Percentiles rank a stretch among this genome's conserved stretches.
phyloP scores from a whole-genome alignment of 306 rosid genomes.

The Vigna radiata region DNA sequence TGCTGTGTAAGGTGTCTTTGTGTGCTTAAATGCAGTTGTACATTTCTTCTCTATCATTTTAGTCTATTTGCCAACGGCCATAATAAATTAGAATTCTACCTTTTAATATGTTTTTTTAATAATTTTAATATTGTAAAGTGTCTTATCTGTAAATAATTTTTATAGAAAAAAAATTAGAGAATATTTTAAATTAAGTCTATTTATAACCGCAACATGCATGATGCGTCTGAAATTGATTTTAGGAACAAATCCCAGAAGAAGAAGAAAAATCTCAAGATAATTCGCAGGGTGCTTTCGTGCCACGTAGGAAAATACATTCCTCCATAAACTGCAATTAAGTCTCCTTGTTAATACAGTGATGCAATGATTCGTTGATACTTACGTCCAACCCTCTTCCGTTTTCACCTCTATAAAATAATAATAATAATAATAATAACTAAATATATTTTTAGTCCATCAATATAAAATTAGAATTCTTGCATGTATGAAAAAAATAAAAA shows the following conservation, averaged over 20 bases:
- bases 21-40: not conserved
- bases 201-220: too few relatives aligned
- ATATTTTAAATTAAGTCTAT: too few relatives aligned
- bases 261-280: not conserved
- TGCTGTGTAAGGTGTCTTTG: not conserved
- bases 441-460: too few relatives aligned
- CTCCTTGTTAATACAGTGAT: not conserved
- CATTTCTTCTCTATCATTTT: not conserved
- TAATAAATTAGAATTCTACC: not conserved
- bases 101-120: not conserved
- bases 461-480: too few relatives aligned
- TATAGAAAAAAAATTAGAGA: too few relatives aligned
- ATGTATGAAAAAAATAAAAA: too few relatives aligned
- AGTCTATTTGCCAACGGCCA: not conserved
- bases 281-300: not conserved
- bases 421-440: too few relatives aligned
- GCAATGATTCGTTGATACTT: too few relatives aligned
- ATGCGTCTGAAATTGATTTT: not conserved
- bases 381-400: too few relatives aligned
- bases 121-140: too few relatives aligned
- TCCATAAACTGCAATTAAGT: not conserved
- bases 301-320: not conserved
- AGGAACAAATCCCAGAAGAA: not conserved
- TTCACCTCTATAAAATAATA: too few relatives aligned
- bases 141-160: too few relatives aligned